Base-by-base conservation (phyloP, 805 yeast species). In the Scheffersomyces amazonensis region DNA sequence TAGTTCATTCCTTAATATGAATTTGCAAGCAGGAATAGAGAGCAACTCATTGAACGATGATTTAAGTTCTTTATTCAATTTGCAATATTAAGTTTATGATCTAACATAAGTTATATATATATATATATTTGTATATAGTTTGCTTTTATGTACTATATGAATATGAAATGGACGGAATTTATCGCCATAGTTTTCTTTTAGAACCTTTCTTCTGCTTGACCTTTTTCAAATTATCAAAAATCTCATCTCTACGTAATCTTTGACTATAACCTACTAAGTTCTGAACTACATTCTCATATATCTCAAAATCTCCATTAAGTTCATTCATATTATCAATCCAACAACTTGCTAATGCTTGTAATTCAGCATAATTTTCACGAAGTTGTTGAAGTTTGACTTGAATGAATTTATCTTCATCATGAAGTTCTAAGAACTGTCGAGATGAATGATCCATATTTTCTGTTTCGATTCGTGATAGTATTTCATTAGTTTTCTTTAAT, bases 241-340 rank as follows among this genome's bases (percentile, higher is more conserved):
- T 52, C 43, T 67, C 72, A 30, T 68, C 66, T 35, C 91, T 69
- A 49, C 85, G 75, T 35, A 84, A 50, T 50, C 87, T 78, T 58
- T 93, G 96, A 5, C 96, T 85, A 56, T 90, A 89, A 6, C 96
- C 97, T 12, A 90, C 86, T 49, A 90, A 65, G 50, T 87, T 89
- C 54, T 88, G 96, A 30, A 93, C 89, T 48, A 93, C 95, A 2
- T 83, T 74, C 49, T 91, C 96, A 54, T 83, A 89, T 12, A 90
- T 78, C 23, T 75, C 76, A 50, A 86, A 84, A 56, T 89, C 95
- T 31, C 70, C 73, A 40, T 66, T 66, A 15, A 81, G 61, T 7
- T 72, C 78, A 24, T 58, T 55, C 34, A 74, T 66, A 41, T 74
- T 66, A 43, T 73, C 58, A 34, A 69, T 68, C 84, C 90, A 81